Base-by-base conservation (phyloP, 306 rosid species). In the Pyrus communis region DNA sequence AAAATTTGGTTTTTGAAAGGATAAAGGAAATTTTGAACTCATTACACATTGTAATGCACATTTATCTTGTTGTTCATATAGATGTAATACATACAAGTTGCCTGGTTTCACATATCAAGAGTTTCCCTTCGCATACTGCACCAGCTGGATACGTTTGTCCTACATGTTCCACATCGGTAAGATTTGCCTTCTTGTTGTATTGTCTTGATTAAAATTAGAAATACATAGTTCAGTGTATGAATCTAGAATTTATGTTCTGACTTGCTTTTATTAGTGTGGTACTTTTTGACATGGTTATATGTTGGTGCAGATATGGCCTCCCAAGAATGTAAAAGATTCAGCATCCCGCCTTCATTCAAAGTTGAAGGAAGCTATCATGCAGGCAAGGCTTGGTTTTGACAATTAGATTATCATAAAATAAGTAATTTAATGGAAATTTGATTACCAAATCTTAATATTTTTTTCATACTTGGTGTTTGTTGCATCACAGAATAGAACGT, bases 91-190 rank as follows among this genome's bases (percentile, higher is more conserved):
- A 96, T 84, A 86, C 99, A 84, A 91, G 80, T 83, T 96, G 99
- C 90, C 86, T 96, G 84, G 85, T 83, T 79, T 84, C 97, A 19
- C 98, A 91, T 87, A 84, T 93, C 90, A 96, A 92, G 92, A 87
- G 93, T 83, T 96, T 92, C 77, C 97, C 98, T 78, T 87, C 87
- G 0, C 96, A 93, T 78, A 96, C 98, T 67, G 99, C 98, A 45
- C 99, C 97, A 33, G 99, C 99, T 77, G 99, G 99, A 85, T 96
- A 93, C 62, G 91, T 72, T 57, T 96, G 99, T 84, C 99, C 97
- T n/a, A 77, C 85, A 59, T 96, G 99, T 84, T 88, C 98, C 54
- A 89, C 88, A 65, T 84, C 91, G 83, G 99, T 96, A 88, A 80
- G 91, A 79, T 75, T 64, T 82, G 52, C 62, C 55, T 72, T 73